Conservation (phyloP, 305 asterid genomes). For the Rubia occidens region DNA sequence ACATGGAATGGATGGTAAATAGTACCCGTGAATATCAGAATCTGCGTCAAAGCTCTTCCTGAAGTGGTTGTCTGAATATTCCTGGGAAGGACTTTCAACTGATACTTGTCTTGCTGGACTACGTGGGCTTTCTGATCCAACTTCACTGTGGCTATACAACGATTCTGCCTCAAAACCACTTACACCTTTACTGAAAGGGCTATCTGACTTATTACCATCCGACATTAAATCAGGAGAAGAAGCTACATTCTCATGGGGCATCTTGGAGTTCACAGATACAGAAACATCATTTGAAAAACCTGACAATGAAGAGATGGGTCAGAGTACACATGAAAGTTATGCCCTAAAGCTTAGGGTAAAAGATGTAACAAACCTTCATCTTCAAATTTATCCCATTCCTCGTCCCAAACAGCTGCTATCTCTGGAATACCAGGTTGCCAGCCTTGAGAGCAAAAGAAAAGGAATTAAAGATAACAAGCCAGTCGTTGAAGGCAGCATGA, state of each 20-base stretch:
- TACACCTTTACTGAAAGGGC: slow-evolving; percentile 34
- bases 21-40: slow-evolving; percentile 53
- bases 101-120: slow-evolving; percentile 55
- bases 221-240: slow-evolving; percentile 49
- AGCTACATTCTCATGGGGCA: slow-evolving; percentile 36
- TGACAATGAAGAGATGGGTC: slow-evolving; percentile 27
- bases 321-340: not conserved
- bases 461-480: slow-evolving; percentile 6
- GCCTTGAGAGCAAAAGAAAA: slow-evolving; percentile 39
- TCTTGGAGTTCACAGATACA: slow-evolving; percentile 45
- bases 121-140: slow-evolving; percentile 70
- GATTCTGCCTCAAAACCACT: slow-evolving; percentile 58
- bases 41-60: slow-evolving; percentile 64
- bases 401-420: slow-evolving; percentile 84
- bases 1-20: slow-evolving; percentile 12
- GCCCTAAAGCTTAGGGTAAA: not conserved
- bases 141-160: slow-evolving; percentile 46
- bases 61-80: slow-evolving; percentile 49
- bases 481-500: slow-evolving; percentile 15
- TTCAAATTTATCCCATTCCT: slow-evolving; percentile 98
- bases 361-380: slow-evolving; percentile 65
- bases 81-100: slow-evolving; percentile 56
- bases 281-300: slow-evolving; percentile 75
- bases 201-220: slow-evolving; percentile 48
- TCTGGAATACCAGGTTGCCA: slow-evolving; percentile 95